Percentiles rank a stretch among this genome's conserved stretches.
These are phyloP conservation scores for Limnomonas spitsbergensis DNA, from an alignment of 139 green algal genomes.

Conservation along the genomic window DNA sequence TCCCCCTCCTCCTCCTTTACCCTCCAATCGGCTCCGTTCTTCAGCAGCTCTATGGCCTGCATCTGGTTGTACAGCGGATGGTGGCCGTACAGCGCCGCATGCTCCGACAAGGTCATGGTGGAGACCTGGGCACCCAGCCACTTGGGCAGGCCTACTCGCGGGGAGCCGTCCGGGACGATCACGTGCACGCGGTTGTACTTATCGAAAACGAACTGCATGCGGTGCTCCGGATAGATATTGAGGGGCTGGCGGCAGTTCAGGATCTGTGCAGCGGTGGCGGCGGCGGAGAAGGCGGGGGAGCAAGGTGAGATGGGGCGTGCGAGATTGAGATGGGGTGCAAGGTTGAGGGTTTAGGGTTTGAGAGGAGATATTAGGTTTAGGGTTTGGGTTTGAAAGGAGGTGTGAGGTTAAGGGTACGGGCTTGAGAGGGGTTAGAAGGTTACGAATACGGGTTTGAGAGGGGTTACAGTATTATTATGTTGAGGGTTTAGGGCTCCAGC, in stretches of 20 bases:
- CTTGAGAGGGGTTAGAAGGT: too few relatives aligned
- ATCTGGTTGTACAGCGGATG: neutral
- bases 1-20: neutral
- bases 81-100: neutral
- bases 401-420: too few relatives aligned
- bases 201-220: slow-evolving; percentile 21
- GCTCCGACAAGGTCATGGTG: slow-evolving; percentile 1
- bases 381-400: too few relatives aligned
- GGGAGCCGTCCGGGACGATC: neutral
- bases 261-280: neutral
- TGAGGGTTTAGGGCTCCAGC: too few relatives aligned
- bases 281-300: too few relatives aligned
- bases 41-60: slow-evolving; percentile 5
- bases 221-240: slow-evolving; percentile 21
- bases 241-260: neutral
- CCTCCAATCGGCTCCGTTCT: neutral
- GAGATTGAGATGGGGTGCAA: too few relatives aligned
- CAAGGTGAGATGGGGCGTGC: too few relatives aligned
- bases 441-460: too few relatives aligned
- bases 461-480: too few relatives aligned
- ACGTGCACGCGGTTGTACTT: slow-evolving; percentile 1
- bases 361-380: neutral
- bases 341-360: neutral
- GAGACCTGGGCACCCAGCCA: slow-evolving; percentile 1
- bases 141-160: slow-evolving; percentile 3